Evolutionary conservation across 2,329 filamentous ascomycete genomes (phyloP).

Genomic region (Diplodia scrobiculata): DNA sequence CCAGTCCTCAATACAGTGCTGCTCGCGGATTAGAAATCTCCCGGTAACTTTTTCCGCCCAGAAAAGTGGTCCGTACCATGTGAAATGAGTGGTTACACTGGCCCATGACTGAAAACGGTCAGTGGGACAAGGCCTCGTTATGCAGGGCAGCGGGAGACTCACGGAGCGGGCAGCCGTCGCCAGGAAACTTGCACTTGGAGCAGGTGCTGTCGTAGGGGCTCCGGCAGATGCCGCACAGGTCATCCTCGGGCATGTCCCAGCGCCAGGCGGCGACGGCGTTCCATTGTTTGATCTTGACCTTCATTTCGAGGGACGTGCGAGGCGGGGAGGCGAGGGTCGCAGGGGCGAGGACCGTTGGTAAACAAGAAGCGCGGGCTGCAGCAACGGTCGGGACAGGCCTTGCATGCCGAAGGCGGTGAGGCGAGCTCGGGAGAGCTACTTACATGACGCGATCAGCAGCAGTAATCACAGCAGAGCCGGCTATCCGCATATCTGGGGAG

Average conservation of each 20-base stretch:
- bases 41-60: too few relatives aligned
- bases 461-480: slow-evolving; percentile 16
- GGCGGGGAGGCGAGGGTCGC: slow-evolving; percentile 25
- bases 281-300: slow-evolving; percentile 92
- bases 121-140: slow-evolving; percentile 6
- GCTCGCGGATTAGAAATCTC: slow-evolving; percentile 28
- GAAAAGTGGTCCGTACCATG: slow-evolving; percentile 63
- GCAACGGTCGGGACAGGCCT: neutral
- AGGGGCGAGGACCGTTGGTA: slow-evolving; percentile 33
- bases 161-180: slow-evolving; percentile 92
- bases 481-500: neutral
- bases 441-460: slow-evolving; percentile 25
- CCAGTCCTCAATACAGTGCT: slow-evolving; percentile 97
- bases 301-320: slow-evolving; percentile 62
- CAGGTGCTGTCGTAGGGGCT: slow-evolving; percentile 97
- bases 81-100: slow-evolving; percentile 98
- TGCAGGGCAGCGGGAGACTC: slow-evolving; percentile 44
- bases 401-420: slow-evolving; percentile 28
- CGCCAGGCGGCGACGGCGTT: slow-evolving; percentile 94
- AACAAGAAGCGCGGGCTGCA: neutral
- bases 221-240: slow-evolving; percentile 97
- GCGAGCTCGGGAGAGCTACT: neutral
- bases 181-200: slow-evolving; percentile 95
- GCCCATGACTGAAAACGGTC: slow-evolving; percentile 70
- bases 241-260: slow-evolving; percentile 96